Evolutionary conservation across 352 stramenopile genomes (phyloP).

Genomic region (Phytopythium litorale): DNA sequence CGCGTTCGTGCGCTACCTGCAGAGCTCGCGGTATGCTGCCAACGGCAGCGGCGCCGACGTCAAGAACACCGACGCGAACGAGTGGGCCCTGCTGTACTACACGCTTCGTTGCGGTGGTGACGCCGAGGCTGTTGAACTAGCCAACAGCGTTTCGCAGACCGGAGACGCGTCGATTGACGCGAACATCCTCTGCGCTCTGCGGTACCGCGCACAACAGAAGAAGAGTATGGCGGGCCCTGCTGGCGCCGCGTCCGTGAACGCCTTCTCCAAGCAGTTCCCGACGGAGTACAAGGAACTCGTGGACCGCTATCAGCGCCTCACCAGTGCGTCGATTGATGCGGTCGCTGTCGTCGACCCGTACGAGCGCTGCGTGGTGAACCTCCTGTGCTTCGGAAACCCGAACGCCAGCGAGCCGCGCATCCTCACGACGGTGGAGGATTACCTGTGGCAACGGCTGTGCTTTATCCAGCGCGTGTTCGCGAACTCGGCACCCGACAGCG

Average conservation of each 20-base stretch:
- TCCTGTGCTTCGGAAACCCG: slow-evolving; percentile 74
- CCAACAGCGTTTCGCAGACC: slow-evolving; percentile 28
- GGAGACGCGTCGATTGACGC: slow-evolving; percentile 51
- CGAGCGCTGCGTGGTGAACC: slow-evolving; percentile 77
- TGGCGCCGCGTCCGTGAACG: slow-evolving; percentile 28
- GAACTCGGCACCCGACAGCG: slow-evolving; percentile 38
- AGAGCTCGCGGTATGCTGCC: slow-evolving; percentile 59
- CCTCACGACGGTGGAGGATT: slow-evolving; percentile 81
- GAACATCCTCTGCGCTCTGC: slow-evolving; percentile 51
- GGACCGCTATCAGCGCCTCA: slow-evolving; percentile 66
- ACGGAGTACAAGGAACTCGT: slow-evolving; percentile 55
- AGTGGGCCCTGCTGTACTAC: slow-evolving; percentile 81
- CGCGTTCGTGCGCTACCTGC: slow-evolving; percentile 75
- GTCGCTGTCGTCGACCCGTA: slow-evolving; percentile 70
- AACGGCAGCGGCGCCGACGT: slow-evolving; percentile 30
- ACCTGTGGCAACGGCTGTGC: slow-evolving; percentile 81
- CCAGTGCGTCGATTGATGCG: slow-evolving; percentile 67
- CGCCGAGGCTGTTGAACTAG: slow-evolving; percentile 62
- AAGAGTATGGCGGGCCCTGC: slow-evolving; percentile 28
- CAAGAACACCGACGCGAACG: slow-evolving; percentile 31
- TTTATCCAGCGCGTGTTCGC: slow-evolving; percentile 58
- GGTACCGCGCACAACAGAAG: slow-evolving; percentile 63
- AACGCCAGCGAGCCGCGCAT: slow-evolving; percentile 75
- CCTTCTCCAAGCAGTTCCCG: slow-evolving; percentile 72
- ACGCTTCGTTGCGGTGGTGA: slow-evolving; percentile 70